A percentile compares a stretch with the other conserved stretches of the same genome.
These are phyloP conservation scores for Pseudocercospora crystallina DNA, from an alignment of 2,329 filamentous ascomycete species.

Conservation along the genomic window DNA sequence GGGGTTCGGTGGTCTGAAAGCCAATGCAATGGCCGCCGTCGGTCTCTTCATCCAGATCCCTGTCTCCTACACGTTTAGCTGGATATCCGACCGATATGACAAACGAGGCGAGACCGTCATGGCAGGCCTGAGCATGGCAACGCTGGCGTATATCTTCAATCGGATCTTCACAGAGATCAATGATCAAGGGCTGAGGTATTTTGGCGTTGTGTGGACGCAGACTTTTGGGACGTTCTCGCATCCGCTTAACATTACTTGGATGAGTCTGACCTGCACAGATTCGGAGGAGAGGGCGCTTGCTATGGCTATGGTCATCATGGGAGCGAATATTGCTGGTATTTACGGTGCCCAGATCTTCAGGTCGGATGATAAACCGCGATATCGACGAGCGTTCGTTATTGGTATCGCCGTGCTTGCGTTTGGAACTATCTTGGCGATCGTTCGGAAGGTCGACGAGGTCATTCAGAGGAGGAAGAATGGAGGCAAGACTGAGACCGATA, in stretches of 20 bases:
- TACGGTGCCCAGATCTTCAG: slow-evolving; percentile 63
- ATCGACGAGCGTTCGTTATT: slow-evolving; percentile 53
- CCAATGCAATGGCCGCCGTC: slow-evolving; percentile 37
- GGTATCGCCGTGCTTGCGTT: slow-evolving; percentile 47
- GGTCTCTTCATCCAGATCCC: slow-evolving; percentile 45
- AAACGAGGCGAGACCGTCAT: slow-evolving; percentile 56
- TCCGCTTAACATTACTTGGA: slow-evolving; percentile 61
- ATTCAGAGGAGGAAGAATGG: slow-evolving; percentile 13
- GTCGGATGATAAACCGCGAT: slow-evolving; percentile 51
- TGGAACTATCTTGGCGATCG: slow-evolving; percentile 43
- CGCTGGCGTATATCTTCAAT: slow-evolving; percentile 57
- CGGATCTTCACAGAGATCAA: slow-evolving; percentile 51
- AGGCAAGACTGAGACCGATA: slow-evolving; percentile 7
- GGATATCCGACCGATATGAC: slow-evolving; percentile 53
- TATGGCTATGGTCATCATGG: slow-evolving; percentile 63
- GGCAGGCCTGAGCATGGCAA: slow-evolving; percentile 47
- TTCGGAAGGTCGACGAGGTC: slow-evolving; percentile 48
- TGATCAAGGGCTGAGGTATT: slow-evolving; percentile 49
- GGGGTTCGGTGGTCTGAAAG: slow-evolving; percentile 30
- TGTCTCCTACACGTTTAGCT: slow-evolving; percentile 54
- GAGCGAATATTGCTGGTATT: slow-evolving; percentile 61
- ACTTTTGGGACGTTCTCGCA: slow-evolving; percentile 57
- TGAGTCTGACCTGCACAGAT: slow-evolving; percentile 57
- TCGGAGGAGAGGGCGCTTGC: slow-evolving; percentile 59
- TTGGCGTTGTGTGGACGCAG: slow-evolving; percentile 58